A percentile compares a stretch with the other conserved stretches of the same genome.
Conservation (phyloP, 106 monocot species). For the Dactylorhiza incarnata region DNA sequence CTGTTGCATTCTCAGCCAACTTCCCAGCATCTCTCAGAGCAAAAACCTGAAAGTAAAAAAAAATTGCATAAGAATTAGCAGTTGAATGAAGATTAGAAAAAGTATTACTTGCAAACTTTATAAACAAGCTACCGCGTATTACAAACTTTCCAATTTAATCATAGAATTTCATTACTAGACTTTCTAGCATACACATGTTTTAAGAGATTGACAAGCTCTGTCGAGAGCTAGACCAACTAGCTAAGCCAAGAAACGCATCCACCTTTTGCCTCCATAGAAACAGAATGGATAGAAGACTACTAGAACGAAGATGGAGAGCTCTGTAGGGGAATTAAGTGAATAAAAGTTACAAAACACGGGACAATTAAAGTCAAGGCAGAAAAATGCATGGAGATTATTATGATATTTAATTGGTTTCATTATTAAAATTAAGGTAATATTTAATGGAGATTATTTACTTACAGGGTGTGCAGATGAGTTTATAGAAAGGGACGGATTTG, state of each 20-base stretch:
- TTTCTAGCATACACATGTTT: not conserved
- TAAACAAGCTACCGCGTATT: not conserved
- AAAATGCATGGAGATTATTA: no score
- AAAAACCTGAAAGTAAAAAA: slow-evolving; percentile 46
- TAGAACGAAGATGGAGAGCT: not conserved
- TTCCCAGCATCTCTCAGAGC: slow-evolving; percentile 76
- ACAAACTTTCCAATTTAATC: not conserved
- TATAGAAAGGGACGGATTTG: no score
- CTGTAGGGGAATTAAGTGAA: not conserved
- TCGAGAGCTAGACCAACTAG: not conserved
- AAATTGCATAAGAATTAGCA: not conserved
- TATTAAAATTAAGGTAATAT: no score
- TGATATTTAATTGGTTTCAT: no score
- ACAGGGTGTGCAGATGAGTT: no score
- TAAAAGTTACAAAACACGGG: not conserved
- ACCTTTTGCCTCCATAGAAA: not conserved
- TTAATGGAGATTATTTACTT: no score
- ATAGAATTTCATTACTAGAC: not conserved
- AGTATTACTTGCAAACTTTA: not conserved
- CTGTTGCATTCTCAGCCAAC: slow-evolving; percentile 70
- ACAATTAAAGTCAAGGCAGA: no score
- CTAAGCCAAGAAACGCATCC: not conserved
- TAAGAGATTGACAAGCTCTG: not conserved
- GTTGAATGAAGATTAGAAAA: slow-evolving; percentile 2
- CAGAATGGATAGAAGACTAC: not conserved